Evolutionary conservation across 2,329 filamentous ascomycete species (phyloP).

Genomic region (Grosmannia serpens): DNA sequence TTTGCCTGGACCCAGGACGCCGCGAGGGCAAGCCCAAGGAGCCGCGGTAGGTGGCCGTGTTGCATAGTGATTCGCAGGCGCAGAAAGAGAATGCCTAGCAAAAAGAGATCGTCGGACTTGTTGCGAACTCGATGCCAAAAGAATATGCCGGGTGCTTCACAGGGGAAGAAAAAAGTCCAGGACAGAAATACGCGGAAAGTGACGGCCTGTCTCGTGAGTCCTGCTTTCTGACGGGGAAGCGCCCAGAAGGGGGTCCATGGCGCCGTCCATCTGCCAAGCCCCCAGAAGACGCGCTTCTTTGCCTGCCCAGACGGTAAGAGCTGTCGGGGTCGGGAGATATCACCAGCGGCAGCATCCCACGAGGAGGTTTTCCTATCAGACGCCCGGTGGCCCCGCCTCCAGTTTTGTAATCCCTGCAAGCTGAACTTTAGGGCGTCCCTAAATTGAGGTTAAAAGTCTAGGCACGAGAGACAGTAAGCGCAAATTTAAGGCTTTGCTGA

Average conservation of each 20-base stretch:
- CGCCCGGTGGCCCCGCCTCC: too few relatives aligned
- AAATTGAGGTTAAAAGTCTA: not conserved
- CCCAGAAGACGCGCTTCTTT: not conserved
- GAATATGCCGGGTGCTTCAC: too few relatives aligned
- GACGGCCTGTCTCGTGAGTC: too few relatives aligned
- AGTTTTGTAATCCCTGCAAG: too few relatives aligned
- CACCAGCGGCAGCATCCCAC: too few relatives aligned
- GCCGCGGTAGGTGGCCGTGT: not conserved
- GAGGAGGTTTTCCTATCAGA: not conserved
- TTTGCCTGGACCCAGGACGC: not conserved
- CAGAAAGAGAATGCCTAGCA: not conserved
- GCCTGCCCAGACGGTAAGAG: not conserved
- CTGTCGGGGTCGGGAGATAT: too few relatives aligned
- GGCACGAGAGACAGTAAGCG: not conserved
- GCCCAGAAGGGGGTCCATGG: not conserved
- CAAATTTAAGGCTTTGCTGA: not conserved
- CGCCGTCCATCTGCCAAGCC: not conserved
- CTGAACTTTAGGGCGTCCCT: not conserved
- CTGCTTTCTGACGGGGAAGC: too few relatives aligned
- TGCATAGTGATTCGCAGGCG: not conserved
- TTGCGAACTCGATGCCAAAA: too few relatives aligned
- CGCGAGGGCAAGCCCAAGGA: conserved; percentile 7
- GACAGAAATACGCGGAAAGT: too few relatives aligned
- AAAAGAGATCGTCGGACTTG: not conserved
- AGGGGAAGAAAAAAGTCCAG: too few relatives aligned